Conservation (phyloP, 192 early-diverging fungal species). For the Rhizophagus clarus region DNA sequence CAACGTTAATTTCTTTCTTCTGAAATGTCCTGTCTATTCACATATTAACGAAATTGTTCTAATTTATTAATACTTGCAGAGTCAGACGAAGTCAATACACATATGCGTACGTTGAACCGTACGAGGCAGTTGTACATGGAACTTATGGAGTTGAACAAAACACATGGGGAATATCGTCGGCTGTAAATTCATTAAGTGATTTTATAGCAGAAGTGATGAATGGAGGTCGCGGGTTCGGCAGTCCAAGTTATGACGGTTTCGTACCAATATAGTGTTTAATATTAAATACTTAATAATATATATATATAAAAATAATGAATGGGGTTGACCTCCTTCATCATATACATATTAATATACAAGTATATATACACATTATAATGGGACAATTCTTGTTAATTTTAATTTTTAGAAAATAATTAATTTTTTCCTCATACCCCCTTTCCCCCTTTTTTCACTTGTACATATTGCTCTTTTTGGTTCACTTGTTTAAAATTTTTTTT, state of each 20-base stretch:
- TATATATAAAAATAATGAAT: neutral
- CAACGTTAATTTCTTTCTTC: neutral
- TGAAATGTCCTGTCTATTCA: neutral
- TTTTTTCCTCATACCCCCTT: neutral
- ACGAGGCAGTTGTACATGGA: conserved; percentile 28
- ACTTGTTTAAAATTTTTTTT: too few species aligned
- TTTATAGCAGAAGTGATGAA: conserved; percentile 25
- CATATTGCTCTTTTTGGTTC: neutral
- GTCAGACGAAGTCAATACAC: neutral
- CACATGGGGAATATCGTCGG: neutral
- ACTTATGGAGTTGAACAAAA: conserved; percentile 13
- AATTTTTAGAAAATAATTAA: neutral
- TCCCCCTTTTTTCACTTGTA: neutral
- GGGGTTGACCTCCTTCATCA: neutral
- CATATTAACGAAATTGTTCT: neutral
- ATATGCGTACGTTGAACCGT: conserved; percentile 21
- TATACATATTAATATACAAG: neutral
- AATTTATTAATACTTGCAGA: neutral
- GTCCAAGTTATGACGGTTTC: conserved; percentile 8
- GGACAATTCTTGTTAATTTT: neutral
- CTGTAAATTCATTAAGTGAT: neutral
- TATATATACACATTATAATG: neutral
- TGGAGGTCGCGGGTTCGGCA: conserved; percentile 30
- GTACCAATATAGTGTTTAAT: conserved; percentile 16
- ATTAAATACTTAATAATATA: neutral